Base-by-base conservation (phyloP, 2,329 filamentous ascomycete genomes). In the Knoxdaviesia proteae region DNA sequence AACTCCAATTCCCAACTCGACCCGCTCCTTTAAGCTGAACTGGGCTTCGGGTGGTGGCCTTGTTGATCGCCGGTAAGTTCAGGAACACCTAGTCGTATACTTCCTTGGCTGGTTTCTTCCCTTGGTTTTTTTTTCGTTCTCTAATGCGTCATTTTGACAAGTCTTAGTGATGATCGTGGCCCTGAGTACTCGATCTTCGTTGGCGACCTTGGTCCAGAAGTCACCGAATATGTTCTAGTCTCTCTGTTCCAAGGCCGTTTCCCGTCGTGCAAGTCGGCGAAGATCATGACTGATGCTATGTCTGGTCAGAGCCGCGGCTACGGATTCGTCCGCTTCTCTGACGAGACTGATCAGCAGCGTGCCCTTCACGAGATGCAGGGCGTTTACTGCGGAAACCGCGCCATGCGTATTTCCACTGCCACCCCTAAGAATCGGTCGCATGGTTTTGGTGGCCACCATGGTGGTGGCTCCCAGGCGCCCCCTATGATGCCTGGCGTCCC, bases 231-330 rank as follows among this genome's bases (percentile, higher is more conserved):
- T 56, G 88, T 96, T 45, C 70, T 98, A 46, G 88, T 96, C 43
- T 93, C 87, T 31, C 78, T 98, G 41, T 98, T 98, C 74, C 88
- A 96, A 65, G 80, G 78, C 56, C 84, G 88, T 47, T 98, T 93
- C 69, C 81, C 82, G 0, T 93, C 86, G 6, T 96, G 88, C 82
- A 96, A 96, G 69, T 94, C 86, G 35, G 90, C 90, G 56, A 98
- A 98, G 73, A 98, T 98, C 63, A 98, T 98, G 90, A 94, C 88
- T 47, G 90, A 98, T 56, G 88, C 90, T 47, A 90, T 96, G 63
- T 93, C 82, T 49, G 90, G 90, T 53, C 88, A 96, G 74, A 94
- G 87, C 49, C 86, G 90, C 49, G 90, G 90, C 44, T 98, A 98
- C 56, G 90, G 90, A 39, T 98, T 98, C 54, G 90, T 98, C 42